Base-by-base conservation (phyloP, 768 basidiomycete genomes). In the Amanita subjunquillea region DNA sequence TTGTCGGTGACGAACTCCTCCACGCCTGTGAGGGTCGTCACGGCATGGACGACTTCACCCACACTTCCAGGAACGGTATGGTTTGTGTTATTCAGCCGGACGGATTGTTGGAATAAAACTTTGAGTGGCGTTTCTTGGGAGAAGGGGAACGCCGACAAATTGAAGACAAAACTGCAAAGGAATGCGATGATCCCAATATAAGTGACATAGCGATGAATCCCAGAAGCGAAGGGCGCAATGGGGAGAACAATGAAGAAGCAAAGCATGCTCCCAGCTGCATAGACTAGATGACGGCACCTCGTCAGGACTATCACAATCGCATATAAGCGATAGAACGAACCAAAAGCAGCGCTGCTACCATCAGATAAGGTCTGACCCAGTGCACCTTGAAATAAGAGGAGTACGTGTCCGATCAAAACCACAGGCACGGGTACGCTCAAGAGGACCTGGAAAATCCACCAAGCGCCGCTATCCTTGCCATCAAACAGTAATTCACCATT, bases 91-190 rank as follows among this genome's bases (percentile, higher is more conserved):
- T 65, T 62, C 9, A 87, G 64, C 45, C 74, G 68, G 5, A 87
- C 68, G 1, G 61, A 69, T 61, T 90, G 88, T 46, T 73, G 72
- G 72, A 89, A 91, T 65, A 73, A 87, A 1, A 88, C 65, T 56
- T 87, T 88, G 59, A 89, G 66, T 0, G 86, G 87, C 4, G 75
- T 63, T 20, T 74, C 63, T 38, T 70, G 65, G 13, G 77, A 76
- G 69, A 91, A 90, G 0, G 87, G 87, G 66, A 81, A 80, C 6
- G 63, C 68, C 5, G 73, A 52, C 62, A 73, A 70, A 48, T 67
- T 62, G 58, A 73, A 80, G 10, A 67, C 49, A 0, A 75, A 76
- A 12, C 73, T 68, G 7, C 72, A 37, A 9, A 76, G 45, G 56
- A 82, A 75, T 5, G 78, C 39, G 7, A 70, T 34, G 22, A 78